A percentile compares a stretch with the other conserved stretches of the same genome.
Evolutionary conservation across 176 grass and related monocot genomes (phyloP).

Genomic region (Bolboschoenus planiculmis): DNA sequence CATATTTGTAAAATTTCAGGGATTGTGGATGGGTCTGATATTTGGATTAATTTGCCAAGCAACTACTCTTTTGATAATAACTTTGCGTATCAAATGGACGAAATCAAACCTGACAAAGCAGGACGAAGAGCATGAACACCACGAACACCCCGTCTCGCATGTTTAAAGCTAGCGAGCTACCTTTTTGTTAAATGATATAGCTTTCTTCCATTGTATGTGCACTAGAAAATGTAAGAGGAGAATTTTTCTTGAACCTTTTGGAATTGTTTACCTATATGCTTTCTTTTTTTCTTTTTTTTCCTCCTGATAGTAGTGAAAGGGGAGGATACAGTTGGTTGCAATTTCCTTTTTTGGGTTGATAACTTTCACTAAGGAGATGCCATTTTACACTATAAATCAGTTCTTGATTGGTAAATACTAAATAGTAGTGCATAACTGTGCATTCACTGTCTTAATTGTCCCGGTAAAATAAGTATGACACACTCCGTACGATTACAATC

Average conservation of each 20-base stretch:
- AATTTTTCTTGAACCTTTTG: not conserved
- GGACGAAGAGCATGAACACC: constrained; percentile 25
- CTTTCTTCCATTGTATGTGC: not conserved
- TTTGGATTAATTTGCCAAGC: constrained; percentile 60
- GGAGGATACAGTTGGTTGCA: not conserved
- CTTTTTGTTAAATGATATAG: not conserved
- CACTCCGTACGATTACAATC: too few species aligned
- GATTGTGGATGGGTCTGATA: constrained; percentile 65
- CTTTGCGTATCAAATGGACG: constrained; percentile 50
- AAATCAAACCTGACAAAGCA: constrained; percentile 31
- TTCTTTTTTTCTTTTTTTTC: not conserved
- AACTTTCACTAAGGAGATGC: not conserved
- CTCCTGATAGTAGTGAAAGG: not conserved
- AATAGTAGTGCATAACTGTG: too few species aligned
- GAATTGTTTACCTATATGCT: not conserved
- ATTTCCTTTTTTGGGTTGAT: not conserved
- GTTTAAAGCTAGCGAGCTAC: not conserved
- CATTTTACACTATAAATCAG: not conserved
- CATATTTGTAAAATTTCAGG: constrained; percentile 29
- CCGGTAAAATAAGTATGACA: too few species aligned
- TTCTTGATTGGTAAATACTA: not conserved
- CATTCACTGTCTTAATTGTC: too few species aligned
- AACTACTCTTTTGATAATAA: constrained; percentile 49
- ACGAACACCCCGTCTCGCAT: not conserved
- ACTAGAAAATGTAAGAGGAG: not conserved